These are phyloP conservation scores for Hyphodiscus sp. DNA, from an alignment of 2,329 filamentous ascomycete species.

Conservation along the genomic window DNA sequence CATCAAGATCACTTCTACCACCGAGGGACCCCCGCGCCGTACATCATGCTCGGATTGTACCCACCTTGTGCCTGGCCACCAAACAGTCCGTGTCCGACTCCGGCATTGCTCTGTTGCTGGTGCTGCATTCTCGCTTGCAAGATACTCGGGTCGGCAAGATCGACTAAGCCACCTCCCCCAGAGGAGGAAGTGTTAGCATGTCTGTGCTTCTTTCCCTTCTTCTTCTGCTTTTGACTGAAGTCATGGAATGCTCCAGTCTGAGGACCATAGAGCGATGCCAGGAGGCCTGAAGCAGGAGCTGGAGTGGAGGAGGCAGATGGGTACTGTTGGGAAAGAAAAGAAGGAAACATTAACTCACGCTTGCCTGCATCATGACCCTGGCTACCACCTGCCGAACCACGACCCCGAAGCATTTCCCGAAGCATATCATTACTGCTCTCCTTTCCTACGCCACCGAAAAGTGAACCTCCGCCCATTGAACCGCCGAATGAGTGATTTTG, in stretches of 20 bases:
- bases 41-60: slow-evolving; percentile 86
- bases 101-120: slow-evolving; percentile 72
- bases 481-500: slow-evolving; percentile 80
- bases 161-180: slow-evolving; percentile 97
- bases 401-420: slow-evolving; percentile 72
- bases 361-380: slow-evolving; percentile 82
- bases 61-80: slow-evolving; percentile 88
- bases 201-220: slow-evolving; percentile 99
- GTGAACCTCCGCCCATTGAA: slow-evolving; percentile 44
- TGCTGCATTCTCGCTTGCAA: slow-evolving; percentile 96
- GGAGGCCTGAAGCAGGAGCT: slow-evolving; percentile 83
- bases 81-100: slow-evolving; percentile 85
- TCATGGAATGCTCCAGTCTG: slow-evolving; percentile 85
- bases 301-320: slow-evolving; percentile 73
- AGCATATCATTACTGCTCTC: slow-evolving; percentile 70
- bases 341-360: slow-evolving; percentile 98
- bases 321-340: slow-evolving; percentile 82
- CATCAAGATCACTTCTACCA: slow-evolving; percentile 46
- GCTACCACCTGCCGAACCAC: slow-evolving; percentile 54
- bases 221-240: slow-evolving; percentile 94
- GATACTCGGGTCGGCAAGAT: slow-evolving; percentile 99
- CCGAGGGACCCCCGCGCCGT: slow-evolving; percentile 60
- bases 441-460: slow-evolving; percentile 63
- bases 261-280: slow-evolving; percentile 85
- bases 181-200: slow-evolving; percentile 99